Percentiles rank a stretch among this genome's conserved stretches.
Evolutionary conservation across 2,329 filamentous ascomycete genomes (phyloP).

Genomic region (Allantophomopsis lycopodina): DNA sequence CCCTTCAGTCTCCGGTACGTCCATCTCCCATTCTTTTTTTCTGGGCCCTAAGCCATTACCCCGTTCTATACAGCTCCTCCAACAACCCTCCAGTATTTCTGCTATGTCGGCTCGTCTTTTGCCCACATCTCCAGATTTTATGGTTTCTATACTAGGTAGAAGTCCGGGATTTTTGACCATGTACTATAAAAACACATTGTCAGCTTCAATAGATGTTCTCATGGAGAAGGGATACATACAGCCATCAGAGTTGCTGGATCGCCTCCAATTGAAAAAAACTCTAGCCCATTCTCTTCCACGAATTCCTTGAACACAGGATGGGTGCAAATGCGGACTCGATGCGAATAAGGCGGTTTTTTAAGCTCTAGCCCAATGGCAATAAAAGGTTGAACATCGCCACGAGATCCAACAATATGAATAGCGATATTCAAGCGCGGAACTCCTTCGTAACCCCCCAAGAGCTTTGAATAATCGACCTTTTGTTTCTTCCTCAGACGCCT

Average conservation of each 20-base stretch:
- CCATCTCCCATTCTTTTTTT: not conserved
- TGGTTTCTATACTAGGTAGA: constrained; percentile 63
- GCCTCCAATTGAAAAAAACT: constrained; percentile 56
- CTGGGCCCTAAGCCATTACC: not conserved
- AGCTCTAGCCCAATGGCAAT: constrained; percentile 51
- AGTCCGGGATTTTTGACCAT: constrained; percentile 81
- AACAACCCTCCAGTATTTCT: constrained; percentile 66
- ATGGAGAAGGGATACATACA: constrained; percentile 19
- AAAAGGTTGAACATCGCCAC: constrained; percentile 64
- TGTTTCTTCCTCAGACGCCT: no score
- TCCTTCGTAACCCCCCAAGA: no score
- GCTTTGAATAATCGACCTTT: no score
- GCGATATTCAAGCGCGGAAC: constrained; percentile 34
- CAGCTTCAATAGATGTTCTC: not conserved
- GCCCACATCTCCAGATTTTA: constrained; percentile 61
- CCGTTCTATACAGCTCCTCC: constrained; percentile 68
- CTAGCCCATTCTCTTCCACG: constrained; percentile 51
- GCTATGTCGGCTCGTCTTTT: constrained; percentile 61
- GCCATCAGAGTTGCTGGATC: constrained; percentile 65
- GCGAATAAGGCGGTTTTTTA: constrained; percentile 41
- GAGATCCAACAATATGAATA: constrained; percentile 45
- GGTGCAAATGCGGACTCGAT: constrained; percentile 58
- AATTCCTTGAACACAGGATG: constrained; percentile 53
- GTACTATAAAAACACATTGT: constrained; percentile 26
- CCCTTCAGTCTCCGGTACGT: not conserved